Evolutionary conservation across 2,329 filamentous ascomycete species (phyloP).

Genomic region (Neonectria coccinea): DNA sequence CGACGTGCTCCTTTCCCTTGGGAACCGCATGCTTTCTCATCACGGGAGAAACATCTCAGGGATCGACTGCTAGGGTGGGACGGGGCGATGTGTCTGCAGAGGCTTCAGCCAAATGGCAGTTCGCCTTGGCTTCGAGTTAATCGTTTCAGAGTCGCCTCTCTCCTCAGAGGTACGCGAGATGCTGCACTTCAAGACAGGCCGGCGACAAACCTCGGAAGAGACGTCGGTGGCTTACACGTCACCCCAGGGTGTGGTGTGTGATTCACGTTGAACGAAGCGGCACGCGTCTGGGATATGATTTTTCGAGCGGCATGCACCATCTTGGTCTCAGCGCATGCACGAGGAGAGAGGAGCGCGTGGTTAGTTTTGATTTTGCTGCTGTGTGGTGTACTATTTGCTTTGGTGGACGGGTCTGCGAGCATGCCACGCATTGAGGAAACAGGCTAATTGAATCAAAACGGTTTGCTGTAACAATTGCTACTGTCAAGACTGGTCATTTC

Average conservation of each 20-base stretch:
- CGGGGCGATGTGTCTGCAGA: constrained; percentile 14
- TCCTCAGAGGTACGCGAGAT: constrained; percentile 9
- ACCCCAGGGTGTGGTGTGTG: background rate
- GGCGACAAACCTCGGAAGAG: constrained; percentile 6
- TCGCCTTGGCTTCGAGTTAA: constrained; percentile 28
- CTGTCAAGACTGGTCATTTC: background rate
- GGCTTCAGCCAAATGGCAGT: constrained; percentile 29
- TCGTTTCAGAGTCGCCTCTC: constrained; percentile 11
- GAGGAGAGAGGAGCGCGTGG: background rate
- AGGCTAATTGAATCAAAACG: constrained; percentile 22
- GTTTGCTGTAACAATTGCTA: background rate
- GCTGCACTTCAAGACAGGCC: constrained; percentile 11
- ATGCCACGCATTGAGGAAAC: constrained; percentile 12
- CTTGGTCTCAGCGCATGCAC: background rate
- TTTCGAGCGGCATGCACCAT: background rate
- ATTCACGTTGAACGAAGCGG: background rate
- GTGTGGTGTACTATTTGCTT: constrained; percentile 16
- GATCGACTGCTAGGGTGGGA: constrained; percentile 10
- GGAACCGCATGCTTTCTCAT: constrained; percentile 5
- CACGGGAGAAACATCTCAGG: constrained; percentile 11
- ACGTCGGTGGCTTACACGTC: constrained; percentile 11
- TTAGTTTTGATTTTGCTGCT: constrained; percentile 21
- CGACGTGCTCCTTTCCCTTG: constrained; percentile 14
- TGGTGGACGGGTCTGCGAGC: constrained; percentile 13
- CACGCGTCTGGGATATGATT: constrained; percentile 7